Evolutionary conservation across 1,284 basidiomycete species (phyloP).

Genomic region (Pyrrhoderma lamaoense): DNA sequence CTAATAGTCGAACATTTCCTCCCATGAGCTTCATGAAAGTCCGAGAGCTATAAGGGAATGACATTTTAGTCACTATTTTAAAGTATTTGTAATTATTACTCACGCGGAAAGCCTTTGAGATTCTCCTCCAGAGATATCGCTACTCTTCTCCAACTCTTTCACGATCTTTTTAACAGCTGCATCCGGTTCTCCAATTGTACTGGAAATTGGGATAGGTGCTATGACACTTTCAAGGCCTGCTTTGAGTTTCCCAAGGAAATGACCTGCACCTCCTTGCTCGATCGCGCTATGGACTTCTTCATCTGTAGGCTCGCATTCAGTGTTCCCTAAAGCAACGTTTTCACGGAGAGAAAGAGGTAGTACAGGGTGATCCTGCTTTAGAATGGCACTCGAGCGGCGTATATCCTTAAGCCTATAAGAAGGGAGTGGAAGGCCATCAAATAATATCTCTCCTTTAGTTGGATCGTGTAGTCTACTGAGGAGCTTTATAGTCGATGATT

Average conservation of each 20-base stretch:
- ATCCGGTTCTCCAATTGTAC: slow-evolving; percentile 24
- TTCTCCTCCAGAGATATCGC: slow-evolving; percentile 35
- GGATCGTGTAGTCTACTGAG: slow-evolving; percentile 35
- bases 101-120: slow-evolving; percentile 37
- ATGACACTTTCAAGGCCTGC: slow-evolving; percentile 31
- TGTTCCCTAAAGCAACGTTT: slow-evolving; percentile 33
- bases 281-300: slow-evolving; percentile 31
- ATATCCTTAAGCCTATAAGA: slow-evolving; percentile 27
- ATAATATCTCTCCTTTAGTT: slow-evolving; percentile 31
- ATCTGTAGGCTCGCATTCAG: slow-evolving; percentile 21
- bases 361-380: slow-evolving; percentile 34
- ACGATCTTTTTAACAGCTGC: slow-evolving; percentile 27
- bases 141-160: slow-evolving; percentile 27
- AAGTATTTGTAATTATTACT: slow-evolving; percentile 16
- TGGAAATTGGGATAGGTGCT: slow-evolving; percentile 23
- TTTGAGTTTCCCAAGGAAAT: slow-evolving; percentile 29
- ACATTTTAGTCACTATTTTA: not conserved
- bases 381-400: slow-evolving; percentile 31
- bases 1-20: slow-evolving; percentile 36
- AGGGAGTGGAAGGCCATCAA: slow-evolving; percentile 31
- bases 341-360: slow-evolving; percentile 37
- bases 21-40: slow-evolving; percentile 40
- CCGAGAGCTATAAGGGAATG: slow-evolving; percentile 20
- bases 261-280: slow-evolving; percentile 29
- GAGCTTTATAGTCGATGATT: slow-evolving; percentile 40